phyloP scores from a whole-genome alignment of 2,329 filamentous ascomycete species.

The Lomentospora prolificans region DNA sequence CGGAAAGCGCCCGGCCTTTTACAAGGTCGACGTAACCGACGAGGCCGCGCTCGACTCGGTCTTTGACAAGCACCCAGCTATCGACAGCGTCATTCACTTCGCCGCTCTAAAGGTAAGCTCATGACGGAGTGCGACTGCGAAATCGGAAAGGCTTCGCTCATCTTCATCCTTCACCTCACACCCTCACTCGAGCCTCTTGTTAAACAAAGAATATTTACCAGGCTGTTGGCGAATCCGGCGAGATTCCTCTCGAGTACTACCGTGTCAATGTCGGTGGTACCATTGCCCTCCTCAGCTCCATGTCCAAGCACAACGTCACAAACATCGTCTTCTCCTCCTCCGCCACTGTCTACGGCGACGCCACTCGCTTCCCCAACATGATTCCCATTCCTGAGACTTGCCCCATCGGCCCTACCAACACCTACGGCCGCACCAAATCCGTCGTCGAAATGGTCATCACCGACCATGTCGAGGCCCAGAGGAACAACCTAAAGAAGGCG shows the following conservation, averaged over 20 bases:
- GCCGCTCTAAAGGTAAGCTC: constrained; percentile 78
- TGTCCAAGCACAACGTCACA: constrained; percentile 81
- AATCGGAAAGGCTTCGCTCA: too few species aligned
- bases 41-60: constrained; percentile 75
- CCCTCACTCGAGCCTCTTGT: too few species aligned
- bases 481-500: constrained; percentile 70
- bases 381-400: constrained; percentile 97
- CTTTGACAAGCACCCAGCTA: constrained; percentile 80
- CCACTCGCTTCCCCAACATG: constrained; percentile 93
- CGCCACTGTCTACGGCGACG: constrained; percentile 96
- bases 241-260: constrained; percentile 96
- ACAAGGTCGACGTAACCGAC: constrained; percentile 81
- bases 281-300: constrained; percentile 73
- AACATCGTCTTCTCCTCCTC: constrained; percentile 99
- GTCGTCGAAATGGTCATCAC: constrained; percentile 87
- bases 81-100: constrained; percentile 98
- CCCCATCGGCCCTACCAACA: constrained; percentile 93
- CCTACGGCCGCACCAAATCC: constrained; percentile 94
- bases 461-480: constrained; percentile 80
- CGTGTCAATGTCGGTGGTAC: constrained; percentile 92
- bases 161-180: too few species aligned
- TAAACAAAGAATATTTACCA: too few species aligned
- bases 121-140: too few species aligned
- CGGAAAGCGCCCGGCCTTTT: constrained; percentile 78
- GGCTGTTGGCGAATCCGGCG: constrained; percentile 91